Percentiles rank a stretch among this genome's conserved stretches.
Evolutionary conservation across 2,329 filamentous ascomycete species (phyloP).

Genomic region (Tympanopsis confertula): DNA sequence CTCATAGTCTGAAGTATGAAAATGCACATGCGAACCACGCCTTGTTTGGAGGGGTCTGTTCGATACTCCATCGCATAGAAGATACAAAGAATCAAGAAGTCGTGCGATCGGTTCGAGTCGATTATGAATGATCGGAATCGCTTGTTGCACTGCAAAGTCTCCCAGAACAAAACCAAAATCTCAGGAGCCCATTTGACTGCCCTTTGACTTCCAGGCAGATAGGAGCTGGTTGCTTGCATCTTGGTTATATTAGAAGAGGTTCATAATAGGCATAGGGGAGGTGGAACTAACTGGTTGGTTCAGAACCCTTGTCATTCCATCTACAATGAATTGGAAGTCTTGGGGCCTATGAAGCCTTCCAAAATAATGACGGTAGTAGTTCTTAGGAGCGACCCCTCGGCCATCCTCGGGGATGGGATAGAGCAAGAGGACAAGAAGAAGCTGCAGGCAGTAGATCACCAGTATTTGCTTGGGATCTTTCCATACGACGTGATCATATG

Average conservation of each 20-base stretch:
- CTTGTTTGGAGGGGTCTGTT: slow-evolving; percentile 75
- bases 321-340: slow-evolving; percentile 94
- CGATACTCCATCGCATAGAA: slow-evolving; percentile 91
- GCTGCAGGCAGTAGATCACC: slow-evolving; percentile 82
- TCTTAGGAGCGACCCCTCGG: slow-evolving; percentile 59
- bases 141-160: slow-evolving; percentile 93
- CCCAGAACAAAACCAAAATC: slow-evolving; percentile 96
- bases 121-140: slow-evolving; percentile 93
- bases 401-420: slow-evolving; percentile 77
- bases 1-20: slow-evolving; percentile 92
- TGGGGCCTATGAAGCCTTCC: slow-evolving; percentile 83
- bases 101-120: slow-evolving; percentile 83
- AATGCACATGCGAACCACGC: slow-evolving; percentile 91
- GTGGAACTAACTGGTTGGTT: slow-evolving; percentile 55
- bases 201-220: slow-evolving; percentile 74
- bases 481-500: slow-evolving; percentile 85
- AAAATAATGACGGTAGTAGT: slow-evolving; percentile 86
- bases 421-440: slow-evolving; percentile 73
- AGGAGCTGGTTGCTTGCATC: slow-evolving; percentile 76
- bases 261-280: background rate
- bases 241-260: background rate
- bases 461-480: slow-evolving; percentile 83
- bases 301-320: slow-evolving; percentile 83
- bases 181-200: slow-evolving; percentile 81
- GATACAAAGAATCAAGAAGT: slow-evolving; percentile 79